phyloP scores from a whole-genome alignment of 208 protist genomes.

The Sergeia podlipaevii region DNA sequence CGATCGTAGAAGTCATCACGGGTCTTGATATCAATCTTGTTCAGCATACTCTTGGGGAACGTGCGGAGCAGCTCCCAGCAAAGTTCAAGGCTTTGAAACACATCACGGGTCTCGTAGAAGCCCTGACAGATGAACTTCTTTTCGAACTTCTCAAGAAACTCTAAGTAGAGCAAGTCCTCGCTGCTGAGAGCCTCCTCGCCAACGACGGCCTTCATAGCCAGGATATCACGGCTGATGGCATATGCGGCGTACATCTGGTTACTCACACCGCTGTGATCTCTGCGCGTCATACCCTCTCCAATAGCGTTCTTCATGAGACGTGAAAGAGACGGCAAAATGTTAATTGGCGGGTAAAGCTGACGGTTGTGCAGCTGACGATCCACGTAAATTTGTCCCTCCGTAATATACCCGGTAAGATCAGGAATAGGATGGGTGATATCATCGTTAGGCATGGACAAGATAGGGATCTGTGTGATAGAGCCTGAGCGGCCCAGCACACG shows the following conservation, averaged over 20 bases:
- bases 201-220: conserved; percentile 99
- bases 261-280: conserved; percentile 98
- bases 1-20: conserved; percentile 94
- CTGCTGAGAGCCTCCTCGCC: conserved; percentile 99
- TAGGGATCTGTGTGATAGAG: conserved; percentile 99
- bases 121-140: conserved; percentile 98
- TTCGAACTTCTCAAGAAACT: conserved; percentile 99
- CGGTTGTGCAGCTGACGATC: conserved; percentile 99
- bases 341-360: conserved; percentile 99
- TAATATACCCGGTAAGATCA: conserved; percentile 99
- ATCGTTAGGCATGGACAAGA: conserved; percentile 99
- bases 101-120: conserved; percentile 96
- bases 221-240: conserved; percentile 99
- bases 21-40: conserved; percentile 96
- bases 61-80: conserved; percentile 98
- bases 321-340: conserved; percentile 99
- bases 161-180: conserved; percentile 99
- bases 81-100: conserved; percentile 99
- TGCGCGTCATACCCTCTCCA: conserved; percentile 99
- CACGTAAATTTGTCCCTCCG: conserved; percentile 99
- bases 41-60: conserved; percentile 98
- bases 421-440: conserved; percentile 99
- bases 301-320: conserved; percentile 99
- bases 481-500: conserved; percentile 98
- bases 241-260: conserved; percentile 99